Base-by-base conservation (phyloP, 2,329 filamentous ascomycete species). In the Stemphylium beticola region DNA sequence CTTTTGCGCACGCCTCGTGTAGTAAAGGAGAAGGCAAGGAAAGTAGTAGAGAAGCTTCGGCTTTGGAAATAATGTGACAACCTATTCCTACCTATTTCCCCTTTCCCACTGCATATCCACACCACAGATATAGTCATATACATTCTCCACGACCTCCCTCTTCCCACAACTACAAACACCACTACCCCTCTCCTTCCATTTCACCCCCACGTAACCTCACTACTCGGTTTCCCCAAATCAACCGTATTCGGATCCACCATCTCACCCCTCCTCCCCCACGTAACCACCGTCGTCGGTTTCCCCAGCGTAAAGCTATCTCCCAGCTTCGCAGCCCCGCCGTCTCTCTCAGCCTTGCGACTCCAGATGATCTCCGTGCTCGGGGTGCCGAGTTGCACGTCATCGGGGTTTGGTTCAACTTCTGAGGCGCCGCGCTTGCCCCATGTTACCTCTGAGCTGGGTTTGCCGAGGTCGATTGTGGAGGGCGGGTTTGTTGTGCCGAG, bases 241-340 rank as follows among this genome's bases (percentile, higher is more conserved):
- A 15, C 34, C 0, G 3, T 22, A 22, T 44, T 31, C 1, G 4
- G 8, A 9, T 2, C 9, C 10, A 1, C 11, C 26, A 7, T 20
- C n/a, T 24, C 58, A 53, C n/a, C 36, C 44, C 62, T 57, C 55
- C 66, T 68, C 6, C 59, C 55, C 67, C 67, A 69, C 4, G 55
- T 64, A 2, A 60, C 32, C 14, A 40, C 53, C 1, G 62, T 57
- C 1, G 44, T 50, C 0, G 64, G 52, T 3, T 52, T 37, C 1
- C 57, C 57, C 2, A 60, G 10, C 11, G 39, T 29, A 33, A 52
- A 56, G n/a, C 20, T 55, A 31, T 55, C 55, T 12, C 41, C 49
- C 4, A 58, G 62, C 4, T n/a, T 42, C 8, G 46, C 31, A 6
- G 55, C 47, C 17, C 58, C 47, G 1, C 58, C 47, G 1, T 17